Base-by-base conservation (phyloP, 75 land plant species). In the Gnetum montanum region DNA sequence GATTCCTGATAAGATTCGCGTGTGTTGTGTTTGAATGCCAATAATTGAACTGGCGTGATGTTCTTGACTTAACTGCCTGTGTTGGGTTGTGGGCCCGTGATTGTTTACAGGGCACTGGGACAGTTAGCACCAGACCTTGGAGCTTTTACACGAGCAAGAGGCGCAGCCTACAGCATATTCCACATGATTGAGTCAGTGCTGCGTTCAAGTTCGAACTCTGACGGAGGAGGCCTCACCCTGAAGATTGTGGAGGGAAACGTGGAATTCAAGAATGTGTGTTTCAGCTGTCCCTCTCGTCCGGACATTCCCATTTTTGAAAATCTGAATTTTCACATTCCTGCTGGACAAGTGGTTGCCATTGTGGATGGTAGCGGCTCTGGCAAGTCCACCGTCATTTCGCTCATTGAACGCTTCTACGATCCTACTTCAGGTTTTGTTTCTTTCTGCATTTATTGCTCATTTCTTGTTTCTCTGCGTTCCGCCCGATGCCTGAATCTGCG, bases 311-410 rank as follows among this genome's bases (percentile, higher is more conserved):
- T 93, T 36, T 87, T 93, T 31, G 51, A 82, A 38, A 69, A 75
- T 43, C 64, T 93, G 28, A 36, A 54, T n/a, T 67, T 93, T 1
- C 60, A 71, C 15, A 74, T 93, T 19, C 82, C 86, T 15, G 52
- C 90, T 3, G 96, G 87, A 8, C 88, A 89, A 66, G 70, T 77
- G 15, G 71, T 89, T 10, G 98, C 98, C n/a, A 69, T 93, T 43
- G 94, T 93, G 0, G 98, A 96, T 4, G 84, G 78, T 20, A 89
- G 90, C 65, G 98, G 98, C 0, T 89, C 94, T 13, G 97, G 97
- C 30, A 93, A 93, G 72, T 85, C 87, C 68, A 89, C 96, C 0
- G 73, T 89, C 6, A 75, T 93, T 13, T 79, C 96, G 27, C 70
- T 93, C 37, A 93, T 93, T 16, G 98, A 93, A 47, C 71, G 98